A percentile compares a stretch with the other conserved stretches of the same genome.
These are phyloP conservation scores for Dendrothele bispora DNA, from an alignment of 768 basidiomycete genomes.

Conservation along the genomic window DNA sequence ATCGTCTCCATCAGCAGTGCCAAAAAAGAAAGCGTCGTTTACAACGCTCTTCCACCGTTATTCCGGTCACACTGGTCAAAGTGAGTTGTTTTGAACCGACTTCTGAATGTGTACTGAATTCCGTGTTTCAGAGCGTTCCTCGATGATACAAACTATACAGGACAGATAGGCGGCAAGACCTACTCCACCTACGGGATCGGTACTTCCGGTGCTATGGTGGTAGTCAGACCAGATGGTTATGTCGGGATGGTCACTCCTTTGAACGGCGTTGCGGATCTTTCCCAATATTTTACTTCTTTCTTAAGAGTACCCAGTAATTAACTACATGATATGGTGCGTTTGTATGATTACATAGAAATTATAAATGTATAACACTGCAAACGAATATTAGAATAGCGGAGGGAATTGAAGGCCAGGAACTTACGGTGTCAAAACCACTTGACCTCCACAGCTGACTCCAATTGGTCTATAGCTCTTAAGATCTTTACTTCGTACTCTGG, in stretches of 20 bases:
- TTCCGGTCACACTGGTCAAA: constrained; percentile 61
- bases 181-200: constrained; percentile 58
- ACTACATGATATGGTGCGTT: not conserved
- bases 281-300: constrained; percentile 51
- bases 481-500: constrained; percentile 10
- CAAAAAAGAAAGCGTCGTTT: constrained; percentile 37
- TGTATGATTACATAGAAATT: not conserved
- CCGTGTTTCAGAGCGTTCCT: constrained; percentile 48
- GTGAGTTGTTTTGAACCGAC: constrained; percentile 30
- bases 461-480: constrained; percentile 5
- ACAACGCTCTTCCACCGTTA: constrained; percentile 44
- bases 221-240: constrained; percentile 68
- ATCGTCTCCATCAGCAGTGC: constrained; percentile 39
- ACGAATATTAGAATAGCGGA: not conserved
- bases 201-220: constrained; percentile 45
- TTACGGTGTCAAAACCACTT: constrained; percentile 11
- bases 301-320: constrained; percentile 19
- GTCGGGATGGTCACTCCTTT: constrained; percentile 58
- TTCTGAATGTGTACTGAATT: not conserved
- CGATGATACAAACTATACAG: constrained; percentile 52
- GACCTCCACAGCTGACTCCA: constrained; percentile 12
- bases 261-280: constrained; percentile 36
- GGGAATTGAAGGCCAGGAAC: not conserved
- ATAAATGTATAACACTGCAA: not conserved
- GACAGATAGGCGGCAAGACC: constrained; percentile 48